These are phyloP conservation scores for Fusarium sacchari DNA, from an alignment of 2,329 filamentous ascomycete genomes.

Conservation along the genomic window DNA sequence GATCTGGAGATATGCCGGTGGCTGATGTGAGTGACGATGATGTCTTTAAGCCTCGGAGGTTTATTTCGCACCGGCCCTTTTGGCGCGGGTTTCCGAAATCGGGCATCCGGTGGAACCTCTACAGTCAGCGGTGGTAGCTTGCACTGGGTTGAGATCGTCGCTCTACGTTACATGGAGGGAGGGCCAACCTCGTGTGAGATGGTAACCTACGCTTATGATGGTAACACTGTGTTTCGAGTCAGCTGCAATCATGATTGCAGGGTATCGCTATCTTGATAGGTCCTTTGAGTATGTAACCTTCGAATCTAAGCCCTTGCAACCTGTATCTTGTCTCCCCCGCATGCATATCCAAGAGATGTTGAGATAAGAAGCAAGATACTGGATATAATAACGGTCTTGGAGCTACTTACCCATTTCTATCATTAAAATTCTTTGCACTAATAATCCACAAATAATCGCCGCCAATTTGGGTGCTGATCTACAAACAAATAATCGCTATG, in stretches of 20 bases:
- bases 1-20: rapidly evolving
- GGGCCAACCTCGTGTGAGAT: neutral
- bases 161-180: neutral
- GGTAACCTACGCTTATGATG: neutral
- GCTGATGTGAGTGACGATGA: neutral
- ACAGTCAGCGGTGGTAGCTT: neutral
- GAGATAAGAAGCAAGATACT: neutral
- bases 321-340: neutral
- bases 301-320: neutral
- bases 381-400: neutral
- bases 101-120: neutral
- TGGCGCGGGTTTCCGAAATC: neutral
- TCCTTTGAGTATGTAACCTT: neutral
- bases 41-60: neutral
- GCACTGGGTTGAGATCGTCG: slow-evolving; percentile 4
- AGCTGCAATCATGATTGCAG: neutral
- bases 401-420: neutral
- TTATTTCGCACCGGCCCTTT: neutral
- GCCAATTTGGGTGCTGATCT: neutral
- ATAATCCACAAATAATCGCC: neutral
- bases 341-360: neutral
- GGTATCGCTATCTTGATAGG: neutral
- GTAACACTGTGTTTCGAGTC: neutral
- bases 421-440: neutral
- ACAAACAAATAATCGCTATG: neutral